Conservation (phyloP, 352 stramenopile species). For the Pythium pyrilobum region DNA sequence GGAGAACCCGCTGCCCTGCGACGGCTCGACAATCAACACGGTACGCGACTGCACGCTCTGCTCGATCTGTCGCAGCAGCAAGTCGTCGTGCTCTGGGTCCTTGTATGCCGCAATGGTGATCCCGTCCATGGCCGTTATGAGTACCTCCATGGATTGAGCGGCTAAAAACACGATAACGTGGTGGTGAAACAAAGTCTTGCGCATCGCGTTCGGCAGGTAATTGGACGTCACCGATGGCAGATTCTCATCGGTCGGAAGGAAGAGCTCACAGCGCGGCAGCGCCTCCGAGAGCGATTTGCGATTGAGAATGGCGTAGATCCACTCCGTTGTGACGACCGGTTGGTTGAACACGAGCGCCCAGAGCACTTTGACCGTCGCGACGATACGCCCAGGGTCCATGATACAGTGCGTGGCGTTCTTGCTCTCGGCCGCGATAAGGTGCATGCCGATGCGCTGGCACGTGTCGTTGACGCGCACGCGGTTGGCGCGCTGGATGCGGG, state of each 20-base stretch:
- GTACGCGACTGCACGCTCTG: constrained; percentile 36
- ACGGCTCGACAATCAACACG: constrained; percentile 61
- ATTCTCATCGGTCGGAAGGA: constrained; percentile 51
- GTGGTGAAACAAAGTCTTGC: constrained; percentile 68
- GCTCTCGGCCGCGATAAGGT: constrained; percentile 49
- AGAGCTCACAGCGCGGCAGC: constrained; percentile 72
- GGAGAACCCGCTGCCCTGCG: constrained; percentile 45
- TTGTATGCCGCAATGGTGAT: constrained; percentile 61
- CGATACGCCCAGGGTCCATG: constrained; percentile 74
- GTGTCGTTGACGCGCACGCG: constrained; percentile 61
- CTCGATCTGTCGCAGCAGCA: constrained; percentile 52
- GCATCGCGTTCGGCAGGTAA: constrained; percentile 70
- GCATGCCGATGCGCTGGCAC: constrained; percentile 79
- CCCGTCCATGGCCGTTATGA: constrained; percentile 71
- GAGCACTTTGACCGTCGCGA: constrained; percentile 82
- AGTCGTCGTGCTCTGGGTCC: constrained; percentile 42
- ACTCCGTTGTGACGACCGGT: constrained; percentile 72
- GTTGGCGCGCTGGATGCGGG: constrained; percentile 56
- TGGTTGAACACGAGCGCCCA: constrained; percentile 85
- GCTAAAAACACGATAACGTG: constrained; percentile 72
- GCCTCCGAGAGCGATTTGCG: constrained; percentile 70
- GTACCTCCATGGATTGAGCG: constrained; percentile 69
- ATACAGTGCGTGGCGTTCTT: constrained; percentile 80
- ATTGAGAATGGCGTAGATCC: constrained; percentile 73
- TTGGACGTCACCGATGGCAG: constrained; percentile 52